Evolutionary conservation across 345 rosid species (phyloP).

Genomic region (Crucihimalaya himalaica): DNA sequence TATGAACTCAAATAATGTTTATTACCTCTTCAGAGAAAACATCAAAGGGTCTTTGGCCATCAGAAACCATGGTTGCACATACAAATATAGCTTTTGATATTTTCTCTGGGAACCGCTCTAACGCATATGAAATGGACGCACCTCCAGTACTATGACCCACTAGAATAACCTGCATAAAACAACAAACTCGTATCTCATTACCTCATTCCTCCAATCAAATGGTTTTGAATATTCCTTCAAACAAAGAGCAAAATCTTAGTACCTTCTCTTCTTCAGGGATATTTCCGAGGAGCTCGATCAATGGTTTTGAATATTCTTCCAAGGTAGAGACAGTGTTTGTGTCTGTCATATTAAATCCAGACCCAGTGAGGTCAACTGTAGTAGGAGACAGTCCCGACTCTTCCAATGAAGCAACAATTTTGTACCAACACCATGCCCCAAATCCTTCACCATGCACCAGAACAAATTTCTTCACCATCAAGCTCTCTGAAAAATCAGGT

Average conservation of each 20-base stretch:
- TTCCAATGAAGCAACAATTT: conserved; percentile 76
- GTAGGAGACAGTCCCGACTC: conserved; percentile 76
- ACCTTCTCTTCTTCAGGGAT: conserved; percentile 89
- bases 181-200: not conserved
- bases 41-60: conserved; percentile 92
- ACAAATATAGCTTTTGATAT: conserved; percentile 79
- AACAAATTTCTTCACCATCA: conserved; percentile 61
- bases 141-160: conserved; percentile 95
- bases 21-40: conserved; percentile 91
- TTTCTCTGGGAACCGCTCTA: conserved; percentile 77
- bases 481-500: conserved; percentile 63
- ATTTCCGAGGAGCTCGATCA: conserved; percentile 60
- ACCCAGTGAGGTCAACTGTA: conserved; percentile 81
- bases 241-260: not conserved
- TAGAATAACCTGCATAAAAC: conserved; percentile 64
- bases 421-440: conserved; percentile 99
- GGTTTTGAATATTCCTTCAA: not conserved
- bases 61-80: conserved; percentile 90
- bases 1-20: conserved; percentile 1
- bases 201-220: not conserved
- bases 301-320: conserved; percentile 82
- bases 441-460: conserved; percentile 93
- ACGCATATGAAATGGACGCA: conserved; percentile 79
- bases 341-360: conserved; percentile 77
- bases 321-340: conserved; percentile 64